These are phyloP conservation scores for Penicillium antarcticum DNA, from an alignment of 495 filamentous ascomycete genomes.

Conservation along the genomic window DNA sequence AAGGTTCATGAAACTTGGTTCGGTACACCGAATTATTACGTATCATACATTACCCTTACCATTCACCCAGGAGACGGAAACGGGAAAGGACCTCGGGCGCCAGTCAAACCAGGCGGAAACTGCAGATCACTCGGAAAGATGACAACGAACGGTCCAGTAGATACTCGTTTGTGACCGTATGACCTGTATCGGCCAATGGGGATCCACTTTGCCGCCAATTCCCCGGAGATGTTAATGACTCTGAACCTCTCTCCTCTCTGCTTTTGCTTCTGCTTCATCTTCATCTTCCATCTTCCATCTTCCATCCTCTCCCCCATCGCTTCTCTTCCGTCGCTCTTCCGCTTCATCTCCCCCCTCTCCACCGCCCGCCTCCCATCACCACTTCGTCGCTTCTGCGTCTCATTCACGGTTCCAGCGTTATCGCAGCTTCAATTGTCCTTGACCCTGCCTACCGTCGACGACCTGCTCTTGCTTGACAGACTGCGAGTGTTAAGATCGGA, in stretches of 20 bases:
- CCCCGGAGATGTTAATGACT: not conserved
- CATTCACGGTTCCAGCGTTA: constrained; percentile 3
- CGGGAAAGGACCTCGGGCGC: constrained; percentile 9
- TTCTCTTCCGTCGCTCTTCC: constrained; percentile 3
- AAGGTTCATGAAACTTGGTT: constrained; percentile 27
- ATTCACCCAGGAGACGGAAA: constrained; percentile 11
- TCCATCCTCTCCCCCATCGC: constrained; percentile 11
- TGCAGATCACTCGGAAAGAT: constrained; percentile 5
- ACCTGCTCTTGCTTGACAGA: not conserved
- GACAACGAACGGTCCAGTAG: constrained; percentile 7
- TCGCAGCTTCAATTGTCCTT: not conserved
- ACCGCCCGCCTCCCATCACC: constrained; percentile 8
- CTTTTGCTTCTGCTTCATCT: constrained; percentile 28
- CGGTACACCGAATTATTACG: constrained; percentile 2
- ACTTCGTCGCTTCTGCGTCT: constrained; percentile 12
- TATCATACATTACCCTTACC: constrained; percentile 5
- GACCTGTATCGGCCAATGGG: constrained; percentile 6
- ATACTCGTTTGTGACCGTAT: constrained; percentile 6
- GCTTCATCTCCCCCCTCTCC: constrained; percentile 4
- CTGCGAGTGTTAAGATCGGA: not conserved
- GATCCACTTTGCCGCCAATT: constrained; percentile 8
- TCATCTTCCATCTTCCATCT: constrained; percentile 11
- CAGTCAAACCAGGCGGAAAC: not conserved
- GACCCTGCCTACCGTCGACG: not conserved
- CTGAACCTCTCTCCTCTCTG: constrained; percentile 12